phyloP scores from a whole-genome alignment of 2,329 filamentous ascomycete species.

The Colletotrichum lentis region DNA sequence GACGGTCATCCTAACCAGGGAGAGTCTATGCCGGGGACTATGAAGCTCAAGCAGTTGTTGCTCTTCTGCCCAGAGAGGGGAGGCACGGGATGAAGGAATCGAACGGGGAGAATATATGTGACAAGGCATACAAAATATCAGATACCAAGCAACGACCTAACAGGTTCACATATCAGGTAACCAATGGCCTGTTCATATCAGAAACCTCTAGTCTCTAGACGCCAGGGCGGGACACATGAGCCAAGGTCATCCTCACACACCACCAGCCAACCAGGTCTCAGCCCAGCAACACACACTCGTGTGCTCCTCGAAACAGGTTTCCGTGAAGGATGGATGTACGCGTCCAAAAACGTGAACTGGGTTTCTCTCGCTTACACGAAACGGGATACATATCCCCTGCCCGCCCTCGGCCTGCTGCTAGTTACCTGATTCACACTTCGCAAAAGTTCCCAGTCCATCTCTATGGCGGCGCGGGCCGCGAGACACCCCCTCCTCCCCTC shows the following conservation, averaged over 20 bases:
- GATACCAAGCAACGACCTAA: neutral
- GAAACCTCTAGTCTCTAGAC: neutral
- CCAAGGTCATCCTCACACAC: neutral
- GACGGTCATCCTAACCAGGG: slow-evolving; percentile 2
- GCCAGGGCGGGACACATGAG: neutral
- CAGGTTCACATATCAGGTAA: no score
- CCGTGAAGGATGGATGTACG: neutral
- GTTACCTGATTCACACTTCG: neutral
- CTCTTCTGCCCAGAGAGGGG: neutral
- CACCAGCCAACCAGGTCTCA: neutral
- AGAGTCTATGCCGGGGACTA: neutral
- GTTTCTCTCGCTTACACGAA: neutral
- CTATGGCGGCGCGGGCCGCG: neutral
- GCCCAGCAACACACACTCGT: neutral
- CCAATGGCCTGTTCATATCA: neutral
- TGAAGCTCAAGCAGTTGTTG: neutral
- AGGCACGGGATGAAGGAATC: neutral
- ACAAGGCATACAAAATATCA: neutral
- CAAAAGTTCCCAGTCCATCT: neutral
- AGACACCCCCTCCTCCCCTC: neutral
- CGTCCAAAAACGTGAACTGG: neutral
- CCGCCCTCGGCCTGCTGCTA: neutral
- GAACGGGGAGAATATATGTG: no score
- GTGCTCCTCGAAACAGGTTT: neutral
- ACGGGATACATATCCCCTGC: neutral